Evolutionary conservation across 192 early-diverging fungal genomes (phyloP), one percentile per base, ranked within the genome.

Genomic region (Cladochytrium replicatum): DNA sequence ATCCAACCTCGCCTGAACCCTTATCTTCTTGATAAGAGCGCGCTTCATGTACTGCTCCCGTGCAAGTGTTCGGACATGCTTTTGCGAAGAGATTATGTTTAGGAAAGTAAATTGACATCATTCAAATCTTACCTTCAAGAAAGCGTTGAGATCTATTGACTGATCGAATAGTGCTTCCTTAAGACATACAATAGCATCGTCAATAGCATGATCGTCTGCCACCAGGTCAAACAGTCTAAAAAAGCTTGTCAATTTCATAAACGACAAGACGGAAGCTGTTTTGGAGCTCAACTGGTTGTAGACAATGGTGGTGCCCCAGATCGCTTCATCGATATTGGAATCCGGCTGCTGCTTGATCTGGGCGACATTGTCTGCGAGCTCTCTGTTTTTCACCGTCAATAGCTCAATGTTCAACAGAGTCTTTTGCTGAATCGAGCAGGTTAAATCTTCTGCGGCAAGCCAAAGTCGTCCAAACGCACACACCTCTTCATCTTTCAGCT

Each of bases 1-100:
- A n/a, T n/a, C n/a, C n/a, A n/a, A n/a, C n/a, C n/a, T n/a, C n/a
- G n/a, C n/a, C n/a, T 64, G 57, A n/a, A 37, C 17, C 29, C 56
- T 48, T 19, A 71, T 61, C 55, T 71, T 71, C 39, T 53, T 37
- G n/a, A 71, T 49, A 34, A 71, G 42, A n/a, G 61, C 88, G 32
- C 87, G 74, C 31, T 87, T 86, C 81, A 91, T 76, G 54, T 93
- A 96, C 59, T 92, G 88, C 45, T 93, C 89, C 46, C 87, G 68
- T 0, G 89, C 82, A 15, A 96, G 68, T 30, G 72, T 78, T 4
- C 92, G 77, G 25, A 87, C 78, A 50, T 76, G 74, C 75, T 90
- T 30, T 19, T 9, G 13, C 21, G 2, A 4, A 55, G 32, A 39
- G 21, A 68, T 43, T 15, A 55, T 15, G 24, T 7, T 5, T 2